phyloP scores from a whole-genome alignment of 257 asterid genomes.

The Gentiana macrophylla region DNA sequence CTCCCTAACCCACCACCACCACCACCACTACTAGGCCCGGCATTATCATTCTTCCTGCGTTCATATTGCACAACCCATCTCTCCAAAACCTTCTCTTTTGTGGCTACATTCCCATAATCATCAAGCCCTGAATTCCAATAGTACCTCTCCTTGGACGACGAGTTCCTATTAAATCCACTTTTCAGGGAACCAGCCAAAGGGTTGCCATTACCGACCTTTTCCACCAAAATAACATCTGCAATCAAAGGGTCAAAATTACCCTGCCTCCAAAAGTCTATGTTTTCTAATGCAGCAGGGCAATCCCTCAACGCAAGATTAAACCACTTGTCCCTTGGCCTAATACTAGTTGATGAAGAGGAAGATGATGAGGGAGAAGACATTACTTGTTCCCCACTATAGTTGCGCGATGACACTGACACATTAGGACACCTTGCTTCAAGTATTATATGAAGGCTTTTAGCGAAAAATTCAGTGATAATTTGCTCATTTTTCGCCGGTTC shows the following conservation, averaged over 20 bases:
- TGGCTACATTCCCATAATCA: constrained; percentile 34
- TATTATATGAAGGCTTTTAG: constrained; percentile 82
- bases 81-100: constrained; percentile 59
- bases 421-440: constrained; percentile 80
- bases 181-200: constrained; percentile 43
- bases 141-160: constrained; percentile 31
- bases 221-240: constrained; percentile 60
- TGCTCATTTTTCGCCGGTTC: constrained; percentile 82
- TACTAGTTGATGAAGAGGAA: constrained; percentile 50
- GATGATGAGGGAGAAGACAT: constrained; percentile 66
- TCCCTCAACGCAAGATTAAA: constrained; percentile 73
- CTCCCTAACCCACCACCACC: constrained; percentile 29
- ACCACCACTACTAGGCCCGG: constrained; percentile 1
- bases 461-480: constrained; percentile 74
- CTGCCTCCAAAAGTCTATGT: constrained; percentile 83
- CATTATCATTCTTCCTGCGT: constrained; percentile 39
- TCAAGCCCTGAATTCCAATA: constrained; percentile 47
- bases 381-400: constrained; percentile 70
- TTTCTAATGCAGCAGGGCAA: constrained; percentile 81
- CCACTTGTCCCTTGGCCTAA: constrained; percentile 85
- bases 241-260: constrained; percentile 74
- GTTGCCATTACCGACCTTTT: constrained; percentile 44
- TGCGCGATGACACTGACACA: constrained; percentile 65
- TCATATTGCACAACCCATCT: constrained; percentile 87
- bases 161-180: constrained; percentile 19